These are phyloP conservation scores for Inga leiocalycina DNA, from an alignment of 306 rosid species.

Conservation along the genomic window DNA sequence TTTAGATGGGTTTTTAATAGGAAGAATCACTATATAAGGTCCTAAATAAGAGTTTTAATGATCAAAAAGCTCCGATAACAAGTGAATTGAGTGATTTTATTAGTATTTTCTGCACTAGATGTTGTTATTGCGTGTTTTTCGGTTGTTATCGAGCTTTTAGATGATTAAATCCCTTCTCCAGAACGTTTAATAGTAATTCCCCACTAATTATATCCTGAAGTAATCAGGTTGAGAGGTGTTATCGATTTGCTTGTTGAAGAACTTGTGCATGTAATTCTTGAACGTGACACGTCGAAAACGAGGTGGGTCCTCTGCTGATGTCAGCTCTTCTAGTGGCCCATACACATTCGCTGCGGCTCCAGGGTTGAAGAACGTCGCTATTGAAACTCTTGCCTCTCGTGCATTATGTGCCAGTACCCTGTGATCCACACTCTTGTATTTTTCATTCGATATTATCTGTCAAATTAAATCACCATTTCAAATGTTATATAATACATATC, in stretches of 20 bases:
- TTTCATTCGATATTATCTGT: background rate
- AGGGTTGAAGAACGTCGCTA: conserved; percentile 8
- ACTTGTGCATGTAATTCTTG: background rate
- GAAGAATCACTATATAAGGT: too few relatives aligned
- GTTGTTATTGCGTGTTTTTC: too few relatives aligned
- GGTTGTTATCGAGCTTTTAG: too few relatives aligned
- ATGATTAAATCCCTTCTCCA: too few relatives aligned
- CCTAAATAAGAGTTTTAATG: too few relatives aligned
- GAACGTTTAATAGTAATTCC: too few relatives aligned
- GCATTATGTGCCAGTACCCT: background rate
- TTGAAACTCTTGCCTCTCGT: background rate
- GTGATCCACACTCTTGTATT: conserved; percentile 1
- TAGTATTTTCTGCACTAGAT: too few relatives aligned
- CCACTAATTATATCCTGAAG: conserved; percentile 9
- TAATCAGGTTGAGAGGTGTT: conserved; percentile 34
- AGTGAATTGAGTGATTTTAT: too few relatives aligned
- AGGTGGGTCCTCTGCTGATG: background rate
- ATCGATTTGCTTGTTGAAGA: background rate
- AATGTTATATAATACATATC: too few relatives aligned
- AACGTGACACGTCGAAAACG: background rate
- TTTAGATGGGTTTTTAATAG: too few relatives aligned
- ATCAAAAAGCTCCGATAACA: too few relatives aligned
- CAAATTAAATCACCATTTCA: background rate
- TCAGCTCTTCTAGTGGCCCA: background rate
- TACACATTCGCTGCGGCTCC: background rate